These are phyloP conservation scores for Aspergillus incahuasiensis DNA, from an alignment of 495 filamentous ascomycete genomes.

Conservation along the genomic window DNA sequence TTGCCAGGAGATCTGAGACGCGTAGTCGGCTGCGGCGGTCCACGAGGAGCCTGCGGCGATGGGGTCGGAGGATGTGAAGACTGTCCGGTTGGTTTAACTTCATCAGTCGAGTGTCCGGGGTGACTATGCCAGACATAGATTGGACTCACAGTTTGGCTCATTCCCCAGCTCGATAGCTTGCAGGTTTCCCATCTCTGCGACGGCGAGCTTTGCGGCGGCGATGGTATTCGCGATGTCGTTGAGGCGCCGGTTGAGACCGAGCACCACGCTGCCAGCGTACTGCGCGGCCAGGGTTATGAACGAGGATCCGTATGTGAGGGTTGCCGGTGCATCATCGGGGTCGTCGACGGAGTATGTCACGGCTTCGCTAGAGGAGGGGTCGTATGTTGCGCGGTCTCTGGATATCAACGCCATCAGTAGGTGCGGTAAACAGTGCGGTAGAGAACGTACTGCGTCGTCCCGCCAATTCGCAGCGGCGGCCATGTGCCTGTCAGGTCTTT, in stretches of 20 bases:
- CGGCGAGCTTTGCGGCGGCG: conserved; percentile 46
- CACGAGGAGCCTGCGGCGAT: conserved; percentile 48
- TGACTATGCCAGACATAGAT: no score
- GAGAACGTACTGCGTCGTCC: conserved; percentile 47
- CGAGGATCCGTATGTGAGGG: conserved; percentile 52
- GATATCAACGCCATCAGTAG: neutral
- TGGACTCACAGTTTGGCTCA: conserved; percentile 52
- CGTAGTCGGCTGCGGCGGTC: conserved; percentile 49
- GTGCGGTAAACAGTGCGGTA: neutral
- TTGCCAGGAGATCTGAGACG: conserved; percentile 52
- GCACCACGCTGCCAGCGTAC: conserved; percentile 49
- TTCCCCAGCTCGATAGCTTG: conserved; percentile 59
- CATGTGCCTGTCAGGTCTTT: conserved; percentile 48
- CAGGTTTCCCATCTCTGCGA: conserved; percentile 43
- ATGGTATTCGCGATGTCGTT: conserved; percentile 54
- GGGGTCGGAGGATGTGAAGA: conserved; percentile 32
- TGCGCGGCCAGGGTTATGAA: conserved; percentile 50
- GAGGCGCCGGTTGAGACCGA: conserved; percentile 55
- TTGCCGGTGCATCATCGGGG: conserved; percentile 47
- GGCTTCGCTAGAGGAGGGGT: conserved; percentile 43
- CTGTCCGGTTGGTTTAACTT: neutral
- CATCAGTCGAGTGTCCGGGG: no score
- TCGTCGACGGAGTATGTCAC: conserved; percentile 54
- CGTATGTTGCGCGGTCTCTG: conserved; percentile 51
- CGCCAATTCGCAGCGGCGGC: conserved; percentile 57